Conservation (phyloP, 371 early-diverging fungal species). For the Chytridiales sp. region DNA sequence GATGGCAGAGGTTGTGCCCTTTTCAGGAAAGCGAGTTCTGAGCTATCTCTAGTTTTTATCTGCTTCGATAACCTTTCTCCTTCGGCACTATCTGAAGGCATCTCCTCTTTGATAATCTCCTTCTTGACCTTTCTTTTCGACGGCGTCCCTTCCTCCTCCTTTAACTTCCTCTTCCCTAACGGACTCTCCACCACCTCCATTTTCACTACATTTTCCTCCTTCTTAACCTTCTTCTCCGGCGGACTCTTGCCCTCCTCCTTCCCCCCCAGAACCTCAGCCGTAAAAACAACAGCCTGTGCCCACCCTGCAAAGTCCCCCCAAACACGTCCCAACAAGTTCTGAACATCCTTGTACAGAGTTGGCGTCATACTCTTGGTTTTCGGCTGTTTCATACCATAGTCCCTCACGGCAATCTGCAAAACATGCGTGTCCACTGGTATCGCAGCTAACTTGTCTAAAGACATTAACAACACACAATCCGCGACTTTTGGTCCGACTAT, state of each 20-base stretch:
- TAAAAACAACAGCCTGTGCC: constrained; percentile 31
- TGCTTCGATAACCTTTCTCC: no score
- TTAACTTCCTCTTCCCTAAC: no score
- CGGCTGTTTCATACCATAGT: constrained; percentile 56
- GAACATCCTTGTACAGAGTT: constrained; percentile 68
- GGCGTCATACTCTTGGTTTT: constrained; percentile 63
- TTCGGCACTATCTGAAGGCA: no score
- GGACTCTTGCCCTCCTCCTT: no score
- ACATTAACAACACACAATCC: constrained; percentile 81
- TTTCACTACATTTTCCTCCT: background rate
- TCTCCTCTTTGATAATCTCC: no score
- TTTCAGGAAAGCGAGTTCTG: no score
- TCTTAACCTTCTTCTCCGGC: background rate
- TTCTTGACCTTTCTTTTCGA: no score
- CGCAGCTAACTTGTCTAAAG: constrained; percentile 54
- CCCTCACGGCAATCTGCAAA: constrained; percentile 73
- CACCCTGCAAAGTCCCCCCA: constrained; percentile 90
- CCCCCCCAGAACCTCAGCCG: constrained; percentile 21
- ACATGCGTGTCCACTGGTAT: constrained; percentile 94
- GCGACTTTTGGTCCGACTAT: constrained; percentile 93
- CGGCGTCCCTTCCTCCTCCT: no score
- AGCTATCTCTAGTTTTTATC: no score
- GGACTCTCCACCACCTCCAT: constrained; percentile 6
- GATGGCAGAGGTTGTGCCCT: no score
- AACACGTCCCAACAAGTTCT: constrained; percentile 66